A percentile compares a stretch with the other conserved stretches of the same genome.
These are phyloP conservation scores for Botrytis deweyae DNA, from an alignment of 2,329 filamentous ascomycete genomes.

Conservation along the genomic window DNA sequence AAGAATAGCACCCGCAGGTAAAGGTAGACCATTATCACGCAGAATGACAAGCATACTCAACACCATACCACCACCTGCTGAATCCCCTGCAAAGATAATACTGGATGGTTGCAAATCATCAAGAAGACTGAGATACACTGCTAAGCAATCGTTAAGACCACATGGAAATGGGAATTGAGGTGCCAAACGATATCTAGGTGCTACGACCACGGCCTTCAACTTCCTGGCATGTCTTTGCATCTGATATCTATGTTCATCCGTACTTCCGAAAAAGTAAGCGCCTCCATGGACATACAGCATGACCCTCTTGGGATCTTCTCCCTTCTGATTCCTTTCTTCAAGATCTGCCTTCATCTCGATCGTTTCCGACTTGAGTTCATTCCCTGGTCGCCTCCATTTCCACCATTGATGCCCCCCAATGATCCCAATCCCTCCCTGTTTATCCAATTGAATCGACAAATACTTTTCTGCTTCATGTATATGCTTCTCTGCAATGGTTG, in stretches of 20 bases:
- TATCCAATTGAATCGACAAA: slow-evolving; percentile 73
- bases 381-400: slow-evolving; percentile 75
- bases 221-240: slow-evolving; percentile 90
- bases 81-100: slow-evolving; percentile 87
- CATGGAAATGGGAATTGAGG: slow-evolving; percentile 97
- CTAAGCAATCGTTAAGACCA: slow-evolving; percentile 83
- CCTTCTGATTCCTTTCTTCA: slow-evolving; percentile 63
- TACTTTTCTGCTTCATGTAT: slow-evolving; percentile 65
- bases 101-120: slow-evolving; percentile 73
- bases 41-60: slow-evolving; percentile 75
- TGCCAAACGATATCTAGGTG: slow-evolving; percentile 74
- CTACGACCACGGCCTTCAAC: slow-evolving; percentile 27
- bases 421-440: slow-evolving; percentile 69
- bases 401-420: slow-evolving; percentile 86
- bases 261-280: slow-evolving; percentile 92
- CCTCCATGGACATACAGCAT: slow-evolving; percentile 96
- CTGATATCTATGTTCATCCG: slow-evolving; percentile 97
- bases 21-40: slow-evolving; percentile 76
- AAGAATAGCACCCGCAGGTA: slow-evolving; percentile 86
- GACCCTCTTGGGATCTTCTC: slow-evolving; percentile 65
- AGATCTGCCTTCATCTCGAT: slow-evolving; percentile 91
- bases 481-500: slow-evolving; percentile 62
- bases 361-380: slow-evolving; percentile 79
- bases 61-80: slow-evolving; percentile 89
- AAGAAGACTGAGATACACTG: slow-evolving; percentile 82